A percentile compares a stretch with the other conserved stretches of the same genome.
Evolutionary conservation across 2,329 filamentous ascomycete genomes (phyloP).

Genomic region (Colletotrichum lindemuthianum): DNA sequence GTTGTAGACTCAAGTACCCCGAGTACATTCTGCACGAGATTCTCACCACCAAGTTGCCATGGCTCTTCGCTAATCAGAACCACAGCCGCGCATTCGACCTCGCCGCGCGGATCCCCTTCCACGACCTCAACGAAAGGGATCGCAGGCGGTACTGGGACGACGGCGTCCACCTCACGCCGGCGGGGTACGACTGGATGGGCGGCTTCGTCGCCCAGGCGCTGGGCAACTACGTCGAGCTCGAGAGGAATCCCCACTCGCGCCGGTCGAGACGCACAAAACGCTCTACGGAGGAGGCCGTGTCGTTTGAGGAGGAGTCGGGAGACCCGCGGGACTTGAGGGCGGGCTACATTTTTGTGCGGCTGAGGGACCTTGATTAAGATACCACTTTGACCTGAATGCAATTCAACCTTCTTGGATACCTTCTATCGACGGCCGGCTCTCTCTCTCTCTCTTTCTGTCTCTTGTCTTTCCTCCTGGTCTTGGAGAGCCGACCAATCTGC

Average conservation of each 20-base stretch:
- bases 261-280: constrained; percentile 42
- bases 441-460: constrained; percentile 1
- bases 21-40: no score
- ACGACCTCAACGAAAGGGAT: constrained; percentile 56
- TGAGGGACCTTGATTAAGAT: constrained; percentile 60
- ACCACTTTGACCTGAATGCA: constrained; percentile 24
- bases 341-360: constrained; percentile 65
- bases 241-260: constrained; percentile 29
- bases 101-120: constrained; percentile 62
- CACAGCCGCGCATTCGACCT: constrained; percentile 67
- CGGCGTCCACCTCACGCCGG: constrained; percentile 65
- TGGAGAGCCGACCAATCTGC: constrained; percentile 9
- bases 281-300: constrained; percentile 49
- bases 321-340: constrained; percentile 57
- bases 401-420: background rate
- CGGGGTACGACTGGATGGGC: constrained; percentile 72
- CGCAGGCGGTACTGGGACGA: constrained; percentile 68
- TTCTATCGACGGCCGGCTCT: constrained; percentile 8
- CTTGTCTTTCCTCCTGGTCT: background rate
- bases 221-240: constrained; percentile 50
- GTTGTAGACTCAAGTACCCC: no score
- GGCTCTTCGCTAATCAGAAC: no score
- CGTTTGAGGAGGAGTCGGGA: constrained; percentile 61
- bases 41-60: no score
- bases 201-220: constrained; percentile 64